Percentiles rank a stretch among this genome's conserved stretches.
These are phyloP conservation scores for Lactifluus hygrophoroides DNA, from an alignment of 768 basidiomycete species.

Conservation along the genomic window DNA sequence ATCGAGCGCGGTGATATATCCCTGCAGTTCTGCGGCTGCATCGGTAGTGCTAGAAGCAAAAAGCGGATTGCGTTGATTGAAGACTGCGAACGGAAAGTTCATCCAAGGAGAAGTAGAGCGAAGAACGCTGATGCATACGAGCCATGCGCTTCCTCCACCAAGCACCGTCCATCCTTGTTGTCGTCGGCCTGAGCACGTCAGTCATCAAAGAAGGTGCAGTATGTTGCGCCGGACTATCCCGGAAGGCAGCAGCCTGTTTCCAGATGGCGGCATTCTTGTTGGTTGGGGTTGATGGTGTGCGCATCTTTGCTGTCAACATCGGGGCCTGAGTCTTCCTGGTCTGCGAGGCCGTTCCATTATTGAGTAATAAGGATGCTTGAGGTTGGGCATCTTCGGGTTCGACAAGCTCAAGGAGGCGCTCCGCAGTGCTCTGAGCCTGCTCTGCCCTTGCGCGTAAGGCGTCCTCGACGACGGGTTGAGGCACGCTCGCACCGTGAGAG, in stretches of 20 bases:
- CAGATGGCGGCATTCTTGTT: slow-evolving; percentile 49
- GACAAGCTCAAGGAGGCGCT: slow-evolving; percentile 77
- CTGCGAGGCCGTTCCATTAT: slow-evolving; percentile 29
- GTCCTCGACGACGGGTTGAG: slow-evolving; percentile 62
- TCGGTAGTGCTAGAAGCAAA: slow-evolving; percentile 34
- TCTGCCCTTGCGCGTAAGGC: slow-evolving; percentile 80
- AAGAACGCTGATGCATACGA: slow-evolving; percentile 38
- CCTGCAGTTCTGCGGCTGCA: slow-evolving; percentile 42
- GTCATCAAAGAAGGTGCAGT: slow-evolving; percentile 50
- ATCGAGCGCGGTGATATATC: slow-evolving; percentile 46
- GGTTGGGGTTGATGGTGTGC: slow-evolving; percentile 55
- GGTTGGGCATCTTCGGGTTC: slow-evolving; percentile 52
- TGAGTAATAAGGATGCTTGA: slow-evolving; percentile 12
- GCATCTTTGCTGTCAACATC: slow-evolving; percentile 28
- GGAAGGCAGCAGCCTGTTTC: slow-evolving; percentile 70
- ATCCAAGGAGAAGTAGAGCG: background rate
- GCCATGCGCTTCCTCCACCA: slow-evolving; percentile 81
- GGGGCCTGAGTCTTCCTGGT: slow-evolving; percentile 34
- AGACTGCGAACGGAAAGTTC: slow-evolving; percentile 28
- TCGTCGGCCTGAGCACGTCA: slow-evolving; percentile 28
- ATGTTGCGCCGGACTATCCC: slow-evolving; percentile 65
- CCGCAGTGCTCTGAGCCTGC: slow-evolving; percentile 90
- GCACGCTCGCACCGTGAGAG: slow-evolving; percentile 34
- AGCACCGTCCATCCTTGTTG: slow-evolving; percentile 62
- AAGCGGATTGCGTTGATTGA: slow-evolving; percentile 41